Percentiles rank a stretch among this genome's conserved stretches.
Conservation (phyloP, 108 stramenopile species). For the Pseudonitzschia delicatissima region DNA sequence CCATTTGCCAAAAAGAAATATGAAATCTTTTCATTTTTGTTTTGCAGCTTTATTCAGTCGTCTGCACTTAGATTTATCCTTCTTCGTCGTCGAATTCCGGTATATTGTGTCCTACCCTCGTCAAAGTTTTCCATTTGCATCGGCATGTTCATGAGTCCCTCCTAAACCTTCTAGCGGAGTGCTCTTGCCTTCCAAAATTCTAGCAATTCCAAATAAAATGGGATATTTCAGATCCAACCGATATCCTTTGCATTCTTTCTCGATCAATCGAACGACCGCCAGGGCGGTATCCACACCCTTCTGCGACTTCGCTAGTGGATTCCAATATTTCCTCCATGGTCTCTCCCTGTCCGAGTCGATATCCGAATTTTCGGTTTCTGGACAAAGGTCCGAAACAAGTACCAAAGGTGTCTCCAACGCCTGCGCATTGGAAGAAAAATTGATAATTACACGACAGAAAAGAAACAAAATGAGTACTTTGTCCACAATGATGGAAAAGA, state of each 20-base stretch:
- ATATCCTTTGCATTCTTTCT: conserved; percentile 83
- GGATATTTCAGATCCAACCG: conserved; percentile 94
- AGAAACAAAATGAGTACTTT: neutral
- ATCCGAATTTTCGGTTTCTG: conserved; percentile 92
- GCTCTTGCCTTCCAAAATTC: conserved; percentile 86
- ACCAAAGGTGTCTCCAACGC: conserved; percentile 97
- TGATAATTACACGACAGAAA: neutral
- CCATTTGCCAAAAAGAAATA: neutral
- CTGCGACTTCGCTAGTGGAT: conserved; percentile 90
- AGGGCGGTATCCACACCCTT: conserved; percentile 93
- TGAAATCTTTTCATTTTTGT: too few species aligned
- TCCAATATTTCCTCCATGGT: conserved; percentile 86
- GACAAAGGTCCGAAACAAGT: conserved; percentile 97
- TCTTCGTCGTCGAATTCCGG: neutral
- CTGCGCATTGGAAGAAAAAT: too few species aligned
- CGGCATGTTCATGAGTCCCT: conserved; percentile 91
- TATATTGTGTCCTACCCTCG: conserved; percentile 36
- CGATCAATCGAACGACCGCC: conserved; percentile 90
- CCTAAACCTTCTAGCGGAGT: conserved; percentile 88
- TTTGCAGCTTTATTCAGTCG: too few species aligned
- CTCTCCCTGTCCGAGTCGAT: conserved; percentile 91
- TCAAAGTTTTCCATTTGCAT: conserved; percentile 91
- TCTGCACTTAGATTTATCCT: neutral
- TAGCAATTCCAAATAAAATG: conserved; percentile 92
- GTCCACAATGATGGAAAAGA: neutral